Conservation (phyloP, 2,329 filamentous ascomycete genomes). For the Pseudogymnoascus sp. region DNA sequence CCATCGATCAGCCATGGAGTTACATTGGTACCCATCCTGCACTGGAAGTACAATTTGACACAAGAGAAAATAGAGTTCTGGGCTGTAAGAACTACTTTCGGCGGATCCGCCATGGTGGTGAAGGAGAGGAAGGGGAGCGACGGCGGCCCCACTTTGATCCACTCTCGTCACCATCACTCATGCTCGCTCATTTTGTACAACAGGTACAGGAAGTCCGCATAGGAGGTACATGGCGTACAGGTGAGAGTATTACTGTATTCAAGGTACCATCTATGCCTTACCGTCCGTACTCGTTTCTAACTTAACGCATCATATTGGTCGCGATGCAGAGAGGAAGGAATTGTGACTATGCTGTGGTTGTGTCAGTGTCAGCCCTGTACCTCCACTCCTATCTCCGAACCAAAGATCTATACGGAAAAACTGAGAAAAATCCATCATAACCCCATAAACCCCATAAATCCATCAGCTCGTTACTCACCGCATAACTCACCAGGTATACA, state of each 20-base stretch:
- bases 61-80: not conserved
- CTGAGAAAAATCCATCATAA: not conserved
- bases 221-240: not conserved
- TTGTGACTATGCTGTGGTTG: not conserved
- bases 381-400: not conserved
- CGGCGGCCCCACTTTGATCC: not conserved
- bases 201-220: not conserved
- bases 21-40: not conserved
- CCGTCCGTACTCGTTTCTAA: not conserved
- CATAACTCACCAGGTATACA: not conserved
- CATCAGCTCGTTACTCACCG: not conserved
- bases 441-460: not conserved
- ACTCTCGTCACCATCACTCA: not conserved
- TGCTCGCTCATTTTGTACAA: not conserved
- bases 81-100: not conserved
- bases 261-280: not conserved
- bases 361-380: not conserved
- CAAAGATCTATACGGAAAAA: not conserved
- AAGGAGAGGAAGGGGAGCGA: not conserved
- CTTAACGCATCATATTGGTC: not conserved
- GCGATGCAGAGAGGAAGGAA: not conserved
- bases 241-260: not conserved
- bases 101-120: not conserved
- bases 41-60: not conserved
- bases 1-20: constrained; percentile 1